Percentiles rank a stretch among this genome's conserved stretches.
These are phyloP conservation scores for Daucus carota DNA, from an alignment of 129 eudicot species.

Conservation along the genomic window DNA sequence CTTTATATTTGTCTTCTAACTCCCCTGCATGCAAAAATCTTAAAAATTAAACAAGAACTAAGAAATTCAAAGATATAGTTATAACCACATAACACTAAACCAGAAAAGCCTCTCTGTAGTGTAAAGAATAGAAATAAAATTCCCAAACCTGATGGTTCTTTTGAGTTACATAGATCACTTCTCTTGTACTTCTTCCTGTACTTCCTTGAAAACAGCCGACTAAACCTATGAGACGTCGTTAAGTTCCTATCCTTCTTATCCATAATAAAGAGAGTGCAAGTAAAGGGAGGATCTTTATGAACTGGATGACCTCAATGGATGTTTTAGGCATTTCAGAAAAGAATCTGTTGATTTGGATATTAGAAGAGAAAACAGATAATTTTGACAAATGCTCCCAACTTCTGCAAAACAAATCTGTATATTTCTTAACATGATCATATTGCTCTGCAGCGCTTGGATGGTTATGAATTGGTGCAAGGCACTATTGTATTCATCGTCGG, in stretches of 20 bases:
- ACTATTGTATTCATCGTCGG: constrained; percentile 7
- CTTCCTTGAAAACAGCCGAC: constrained; percentile 15
- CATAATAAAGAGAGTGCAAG: constrained; percentile 1
- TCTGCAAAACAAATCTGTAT: neutral
- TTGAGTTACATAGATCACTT: neutral
- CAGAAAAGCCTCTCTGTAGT: neutral
- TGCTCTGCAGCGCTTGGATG: neutral
- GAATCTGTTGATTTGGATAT: neutral
- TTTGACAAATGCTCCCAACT: neutral
- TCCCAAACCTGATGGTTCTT: constrained; percentile 6
- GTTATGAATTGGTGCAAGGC: neutral
- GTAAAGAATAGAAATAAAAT: neutral
- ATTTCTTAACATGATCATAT: neutral
- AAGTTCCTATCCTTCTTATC: neutral
- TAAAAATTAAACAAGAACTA: neutral
- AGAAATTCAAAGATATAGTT: neutral
- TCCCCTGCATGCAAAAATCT: constrained; percentile 14
- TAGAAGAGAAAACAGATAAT: neutral
- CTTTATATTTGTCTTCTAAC: constrained; percentile 31
- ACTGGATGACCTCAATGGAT: neutral
- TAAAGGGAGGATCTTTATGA: neutral
- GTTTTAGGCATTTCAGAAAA: constrained; percentile 6
- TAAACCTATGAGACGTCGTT: constrained; percentile 1
- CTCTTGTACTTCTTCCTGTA: constrained; percentile 10
- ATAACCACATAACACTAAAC: neutral